Evolutionary conservation across 2,329 filamentous ascomycete species (phyloP).

Genomic region (Colletotrichum sp.): DNA sequence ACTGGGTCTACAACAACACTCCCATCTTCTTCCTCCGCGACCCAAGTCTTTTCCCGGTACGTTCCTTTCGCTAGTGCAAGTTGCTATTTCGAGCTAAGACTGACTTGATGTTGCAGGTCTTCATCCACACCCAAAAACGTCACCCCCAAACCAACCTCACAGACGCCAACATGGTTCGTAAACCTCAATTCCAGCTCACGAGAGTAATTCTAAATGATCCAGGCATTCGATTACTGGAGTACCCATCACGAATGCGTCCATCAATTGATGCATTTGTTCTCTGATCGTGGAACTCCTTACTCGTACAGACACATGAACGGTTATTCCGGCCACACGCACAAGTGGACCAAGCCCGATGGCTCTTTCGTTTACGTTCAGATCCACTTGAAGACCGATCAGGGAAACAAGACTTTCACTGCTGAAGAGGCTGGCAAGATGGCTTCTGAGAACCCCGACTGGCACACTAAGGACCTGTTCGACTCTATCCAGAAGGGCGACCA

Average conservation of each 20-base stretch:
- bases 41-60: conserved; percentile 71
- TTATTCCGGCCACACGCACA: conserved; percentile 69
- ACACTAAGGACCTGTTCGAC: conserved; percentile 69
- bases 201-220: no score
- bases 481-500: conserved; percentile 65
- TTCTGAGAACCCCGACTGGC: conserved; percentile 65
- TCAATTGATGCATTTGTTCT: conserved; percentile 70
- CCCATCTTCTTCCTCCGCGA: conserved; percentile 80
- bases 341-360: conserved; percentile 69
- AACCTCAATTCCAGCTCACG: no score
- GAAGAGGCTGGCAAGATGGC: conserved; percentile 60
- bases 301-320: conserved; percentile 72
- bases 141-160: conserved; percentile 75
- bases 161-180: conserved; percentile 64
- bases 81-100: no score
- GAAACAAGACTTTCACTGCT: conserved; percentile 63
- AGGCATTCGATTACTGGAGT: no score
- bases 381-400: conserved; percentile 68
- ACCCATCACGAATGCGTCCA: conserved; percentile 59
- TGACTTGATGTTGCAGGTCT: conserved; percentile 37
- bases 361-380: conserved; percentile 71
- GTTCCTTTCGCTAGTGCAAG: no score
- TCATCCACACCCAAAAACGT: conserved; percentile 81
- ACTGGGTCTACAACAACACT: conserved; percentile 79
- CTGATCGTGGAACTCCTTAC: conserved; percentile 69